Base-by-base conservation (phyloP, 495 filamentous ascomycete genomes). In the Pseudomonodictys pantanalensis region DNA sequence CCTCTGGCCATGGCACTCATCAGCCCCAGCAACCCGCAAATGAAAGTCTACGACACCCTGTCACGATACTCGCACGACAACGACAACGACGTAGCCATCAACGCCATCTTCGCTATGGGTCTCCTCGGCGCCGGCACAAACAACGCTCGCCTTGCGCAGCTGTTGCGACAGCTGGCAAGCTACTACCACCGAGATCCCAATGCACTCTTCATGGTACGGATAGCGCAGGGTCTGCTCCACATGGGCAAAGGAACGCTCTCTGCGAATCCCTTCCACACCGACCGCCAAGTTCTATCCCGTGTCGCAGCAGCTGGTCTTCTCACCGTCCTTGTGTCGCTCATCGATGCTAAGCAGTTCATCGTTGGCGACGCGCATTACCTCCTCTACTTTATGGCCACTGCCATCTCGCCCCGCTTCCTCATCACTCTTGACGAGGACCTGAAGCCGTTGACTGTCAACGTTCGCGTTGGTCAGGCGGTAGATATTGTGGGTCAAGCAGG, bases 1-100 rank as follows among this genome's bases (percentile, higher is more conserved):
- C 93, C 93, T 20, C 79, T 99, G n/a, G 93, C 93, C 18, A 95
- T 99, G 91, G 93, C 89, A 66, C 80, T 99, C 49, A 83, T 99
- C 68, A 93, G 88, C 75, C 91, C 93, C 24, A 95, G 90, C 77
- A 99, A 97, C 76, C 93, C 93, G 7, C 95, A 97, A 71, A 99
- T 99, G 92, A 99, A 97, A 78, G 88, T 99, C 30, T 99, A 99
- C 75, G 93, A 99, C 70, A 97, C 93, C 0, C 76, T 99, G 20
- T 97, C 95, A n/a, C 81, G 93, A 60, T 99, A 99, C 77, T 92
- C 87, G 62, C 93, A 99, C 80, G 93, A 99, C 76, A 99, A 95
- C 65, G 93, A 99, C 78, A 95, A 93, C 69, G 93, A 99, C 66
- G 93, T 99, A 33, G 93, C 93, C 25, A 84, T 99, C 71, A 99